These are phyloP conservation scores for Stagonosporopsis cucurbitacearum DNA, from an alignment of 2,329 filamentous ascomycete species.

Conservation along the genomic window DNA sequence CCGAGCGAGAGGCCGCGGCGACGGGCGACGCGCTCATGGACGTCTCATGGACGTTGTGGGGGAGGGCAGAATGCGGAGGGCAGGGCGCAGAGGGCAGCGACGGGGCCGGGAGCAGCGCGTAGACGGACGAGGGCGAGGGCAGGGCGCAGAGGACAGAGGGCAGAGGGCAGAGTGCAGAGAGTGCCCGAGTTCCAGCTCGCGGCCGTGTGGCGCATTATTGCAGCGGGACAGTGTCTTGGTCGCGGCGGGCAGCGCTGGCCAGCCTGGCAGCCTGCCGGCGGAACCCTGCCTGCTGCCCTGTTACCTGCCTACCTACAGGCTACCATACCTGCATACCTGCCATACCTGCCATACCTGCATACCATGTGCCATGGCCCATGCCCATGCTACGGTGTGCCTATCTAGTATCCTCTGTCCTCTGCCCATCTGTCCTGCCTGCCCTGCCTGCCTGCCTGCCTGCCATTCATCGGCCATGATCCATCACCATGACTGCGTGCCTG, in stretches of 20 bases:
- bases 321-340: too few relatives aligned
- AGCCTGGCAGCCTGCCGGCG: not conserved
- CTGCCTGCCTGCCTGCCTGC: too few relatives aligned
- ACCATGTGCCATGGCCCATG: too few relatives aligned
- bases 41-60: not conserved
- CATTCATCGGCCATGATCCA: too few relatives aligned
- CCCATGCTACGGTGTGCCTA: too few relatives aligned
- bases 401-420: too few relatives aligned
- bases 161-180: not conserved
- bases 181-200: not conserved
- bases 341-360: too few relatives aligned
- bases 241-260: conserved; percentile 2
- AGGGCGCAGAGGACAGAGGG: not conserved
- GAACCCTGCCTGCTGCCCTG: not conserved
- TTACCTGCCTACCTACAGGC: too few relatives aligned
- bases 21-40: conserved; percentile 13
- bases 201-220: not conserved
- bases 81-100: too few relatives aligned
- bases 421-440: too few relatives aligned
- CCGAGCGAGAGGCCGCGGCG: conserved; percentile 7
- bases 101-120: too few relatives aligned
- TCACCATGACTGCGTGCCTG: too few relatives aligned
- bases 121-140: not conserved
- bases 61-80: not conserved
- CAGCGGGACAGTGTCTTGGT: not conserved